Conservation (phyloP, 495 filamentous ascomycete genomes). For the Aspergillus mulundensis region DNA sequence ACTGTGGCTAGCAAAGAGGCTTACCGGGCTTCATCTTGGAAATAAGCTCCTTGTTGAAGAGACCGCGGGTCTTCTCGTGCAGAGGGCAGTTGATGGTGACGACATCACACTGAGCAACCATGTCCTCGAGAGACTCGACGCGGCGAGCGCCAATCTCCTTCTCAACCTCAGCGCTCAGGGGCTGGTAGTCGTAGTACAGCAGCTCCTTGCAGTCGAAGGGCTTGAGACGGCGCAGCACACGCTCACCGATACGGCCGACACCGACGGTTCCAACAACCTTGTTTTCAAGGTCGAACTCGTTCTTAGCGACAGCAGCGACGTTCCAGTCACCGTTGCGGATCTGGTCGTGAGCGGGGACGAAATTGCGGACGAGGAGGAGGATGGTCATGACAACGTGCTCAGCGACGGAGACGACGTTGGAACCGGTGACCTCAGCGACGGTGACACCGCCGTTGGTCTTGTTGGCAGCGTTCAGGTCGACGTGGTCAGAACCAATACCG, state of each 20-base stretch:
- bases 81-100: conserved; percentile 99
- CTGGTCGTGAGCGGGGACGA: conserved; percentile 94
- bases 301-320: conserved; percentile 92
- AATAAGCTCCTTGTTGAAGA: conserved; percentile 99
- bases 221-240: conserved; percentile 91
- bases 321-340: conserved; percentile 87
- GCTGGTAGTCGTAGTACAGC: conserved; percentile 99
- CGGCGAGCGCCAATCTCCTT: conserved; percentile 94
- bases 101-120: conserved; percentile 92
- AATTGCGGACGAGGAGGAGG: conserved; percentile 93
- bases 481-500: conserved; percentile 96
- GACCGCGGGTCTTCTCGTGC: conserved; percentile 91
- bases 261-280: conserved; percentile 98
- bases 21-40: conserved; percentile 97
- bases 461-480: conserved; percentile 96
- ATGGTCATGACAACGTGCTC: conserved; percentile 99
- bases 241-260: conserved; percentile 96
- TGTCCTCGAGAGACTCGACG: conserved; percentile 84
- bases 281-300: conserved; percentile 93
- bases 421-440: conserved; percentile 94
- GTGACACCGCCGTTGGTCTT: conserved; percentile 97
- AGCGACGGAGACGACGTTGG: conserved; percentile 85
- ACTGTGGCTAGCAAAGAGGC: conserved; percentile 11
- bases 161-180: conserved; percentile 79
- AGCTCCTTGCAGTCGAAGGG: conserved; percentile 99